phyloP scores from a whole-genome alignment of 2,329 filamentous ascomycete species.

The Fusarium tanahbumbuense region DNA sequence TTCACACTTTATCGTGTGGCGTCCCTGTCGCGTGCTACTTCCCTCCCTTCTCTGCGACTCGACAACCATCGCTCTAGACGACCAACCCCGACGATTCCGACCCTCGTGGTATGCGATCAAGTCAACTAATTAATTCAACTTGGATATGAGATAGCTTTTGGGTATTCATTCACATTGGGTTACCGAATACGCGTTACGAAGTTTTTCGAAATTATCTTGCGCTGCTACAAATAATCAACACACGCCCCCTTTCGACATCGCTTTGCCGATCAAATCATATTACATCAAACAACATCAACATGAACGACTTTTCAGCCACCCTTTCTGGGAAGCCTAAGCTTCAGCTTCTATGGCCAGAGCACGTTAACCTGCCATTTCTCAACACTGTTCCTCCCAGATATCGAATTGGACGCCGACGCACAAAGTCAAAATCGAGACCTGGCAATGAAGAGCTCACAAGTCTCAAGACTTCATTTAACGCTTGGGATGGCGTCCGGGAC shows the following conservation, averaged over 20 bases:
- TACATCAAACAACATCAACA: slow-evolving; percentile 41
- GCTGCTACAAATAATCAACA: slow-evolving; percentile 20
- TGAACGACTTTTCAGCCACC: slow-evolving; percentile 55
- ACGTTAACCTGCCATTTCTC: slow-evolving; percentile 56
- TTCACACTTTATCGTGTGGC: slow-evolving; percentile 39
- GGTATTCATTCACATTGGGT: slow-evolving; percentile 50
- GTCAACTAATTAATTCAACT: slow-evolving; percentile 41
- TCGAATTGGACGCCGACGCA: slow-evolving; percentile 53
- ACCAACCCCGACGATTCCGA: slow-evolving; percentile 36
- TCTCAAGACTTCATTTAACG: slow-evolving; percentile 85
- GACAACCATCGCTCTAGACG: slow-evolving; percentile 39
- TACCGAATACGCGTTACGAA: slow-evolving; percentile 37
- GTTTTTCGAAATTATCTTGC: slow-evolving; percentile 25
- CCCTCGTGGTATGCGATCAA: slow-evolving; percentile 35
- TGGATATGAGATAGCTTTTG: slow-evolving; percentile 54
- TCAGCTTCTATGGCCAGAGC: slow-evolving; percentile 55
- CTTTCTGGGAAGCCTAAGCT: slow-evolving; percentile 56
- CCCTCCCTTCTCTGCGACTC: slow-evolving; percentile 42
- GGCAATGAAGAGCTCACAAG: slow-evolving; percentile 73
- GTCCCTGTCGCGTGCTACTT: slow-evolving; percentile 43
- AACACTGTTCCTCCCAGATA: slow-evolving; percentile 57
- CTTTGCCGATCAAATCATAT: slow-evolving; percentile 13
- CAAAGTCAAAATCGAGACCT: slow-evolving; percentile 55
- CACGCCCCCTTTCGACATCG: slow-evolving; percentile 15
- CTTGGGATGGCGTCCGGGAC: slow-evolving; percentile 79